A percentile compares a stretch with the other conserved stretches of the same genome.
These are phyloP conservation scores for Fusarium hainanense DNA, from an alignment of 2,329 filamentous ascomycete species.

Conservation along the genomic window DNA sequence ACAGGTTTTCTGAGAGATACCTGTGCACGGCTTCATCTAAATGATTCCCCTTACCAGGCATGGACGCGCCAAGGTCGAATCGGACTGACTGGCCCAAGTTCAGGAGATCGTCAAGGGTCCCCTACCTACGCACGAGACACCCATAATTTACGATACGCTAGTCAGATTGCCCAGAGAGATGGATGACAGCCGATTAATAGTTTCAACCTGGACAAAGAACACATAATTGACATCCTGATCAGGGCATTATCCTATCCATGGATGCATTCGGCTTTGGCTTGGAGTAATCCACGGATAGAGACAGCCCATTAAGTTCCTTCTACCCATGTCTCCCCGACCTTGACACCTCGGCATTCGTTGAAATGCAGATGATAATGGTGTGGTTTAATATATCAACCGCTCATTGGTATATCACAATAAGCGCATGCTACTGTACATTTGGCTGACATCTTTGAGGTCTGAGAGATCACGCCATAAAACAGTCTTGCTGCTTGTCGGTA, in stretches of 20 bases:
- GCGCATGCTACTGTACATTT: not conserved
- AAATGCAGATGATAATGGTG: not conserved
- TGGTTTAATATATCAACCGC: not conserved
- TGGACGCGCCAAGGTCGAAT: conserved; percentile 19
- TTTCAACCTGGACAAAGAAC: conserved; percentile 12
- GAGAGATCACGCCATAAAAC: not conserved
- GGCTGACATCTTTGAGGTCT: not conserved
- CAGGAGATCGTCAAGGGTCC: conserved; percentile 35
- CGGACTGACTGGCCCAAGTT: conserved; percentile 28
- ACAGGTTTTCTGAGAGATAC: conserved; percentile 2
- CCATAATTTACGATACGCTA: conserved; percentile 32
- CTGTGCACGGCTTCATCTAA: conserved; percentile 17
- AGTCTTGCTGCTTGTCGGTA: not conserved
- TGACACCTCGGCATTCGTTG: not conserved
- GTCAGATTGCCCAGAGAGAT: conserved; percentile 15
- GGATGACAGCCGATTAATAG: conserved; percentile 32
- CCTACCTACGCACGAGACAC: conserved; percentile 35
- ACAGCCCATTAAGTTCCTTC: not conserved
- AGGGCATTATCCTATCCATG: conserved; percentile 1
- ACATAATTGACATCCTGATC: not conserved
- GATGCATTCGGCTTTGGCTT: not conserved
- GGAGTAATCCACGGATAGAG: not conserved
- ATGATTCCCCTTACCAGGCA: conserved; percentile 4
- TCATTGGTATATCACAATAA: not conserved
- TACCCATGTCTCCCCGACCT: not conserved